Evolutionary conservation across 805 yeast species (phyloP).

Genomic region (Starmerella bacillaris): DNA sequence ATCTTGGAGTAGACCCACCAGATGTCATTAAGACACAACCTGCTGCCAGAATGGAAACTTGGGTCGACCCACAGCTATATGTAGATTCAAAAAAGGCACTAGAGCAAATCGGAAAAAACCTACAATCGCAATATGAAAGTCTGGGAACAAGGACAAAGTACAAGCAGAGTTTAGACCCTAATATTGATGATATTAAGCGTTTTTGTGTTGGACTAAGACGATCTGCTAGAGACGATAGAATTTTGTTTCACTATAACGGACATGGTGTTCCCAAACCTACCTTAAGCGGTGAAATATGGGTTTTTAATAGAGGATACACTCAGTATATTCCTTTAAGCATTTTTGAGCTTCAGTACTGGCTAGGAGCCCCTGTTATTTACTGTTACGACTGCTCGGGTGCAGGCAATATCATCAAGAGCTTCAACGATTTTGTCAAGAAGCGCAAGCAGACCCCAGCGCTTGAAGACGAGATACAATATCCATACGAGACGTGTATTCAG

Average conservation of each 20-base stretch:
- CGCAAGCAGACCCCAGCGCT: slow-evolving; percentile 33
- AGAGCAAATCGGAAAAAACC: slow-evolving; percentile 72
- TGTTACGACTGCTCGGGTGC: slow-evolving; percentile 92
- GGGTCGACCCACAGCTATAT: slow-evolving; percentile 73
- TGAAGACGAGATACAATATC: slow-evolving; percentile 29
- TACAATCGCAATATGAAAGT: slow-evolving; percentile 80
- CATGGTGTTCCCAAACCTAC: slow-evolving; percentile 98
- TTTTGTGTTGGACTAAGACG: slow-evolving; percentile 77
- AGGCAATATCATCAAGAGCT: slow-evolving; percentile 78
- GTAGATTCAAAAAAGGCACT: slow-evolving; percentile 79
- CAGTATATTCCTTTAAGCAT: slow-evolving; percentile 92
- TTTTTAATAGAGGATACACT: slow-evolving; percentile 88
- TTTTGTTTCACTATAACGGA: slow-evolving; percentile 87
- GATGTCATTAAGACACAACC: slow-evolving; percentile 86
- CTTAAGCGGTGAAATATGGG: slow-evolving; percentile 93
- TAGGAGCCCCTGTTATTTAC: slow-evolving; percentile 92
- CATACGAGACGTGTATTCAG: slow-evolving; percentile 76
- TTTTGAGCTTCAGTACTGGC: slow-evolving; percentile 91
- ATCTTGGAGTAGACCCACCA: slow-evolving; percentile 93
- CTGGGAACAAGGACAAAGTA: slow-evolving; percentile 72
- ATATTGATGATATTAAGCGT: slow-evolving; percentile 85
- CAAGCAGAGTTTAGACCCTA: slow-evolving; percentile 82
- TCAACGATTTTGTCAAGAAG: slow-evolving; percentile 75
- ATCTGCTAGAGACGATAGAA: slow-evolving; percentile 82
- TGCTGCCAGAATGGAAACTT: slow-evolving; percentile 78